Percentiles rank a stretch among this genome's conserved stretches.
These are phyloP conservation scores for Triticum dicoccoides DNA, from an alignment of 176 grass and related monocot species.

Conservation along the genomic window DNA sequence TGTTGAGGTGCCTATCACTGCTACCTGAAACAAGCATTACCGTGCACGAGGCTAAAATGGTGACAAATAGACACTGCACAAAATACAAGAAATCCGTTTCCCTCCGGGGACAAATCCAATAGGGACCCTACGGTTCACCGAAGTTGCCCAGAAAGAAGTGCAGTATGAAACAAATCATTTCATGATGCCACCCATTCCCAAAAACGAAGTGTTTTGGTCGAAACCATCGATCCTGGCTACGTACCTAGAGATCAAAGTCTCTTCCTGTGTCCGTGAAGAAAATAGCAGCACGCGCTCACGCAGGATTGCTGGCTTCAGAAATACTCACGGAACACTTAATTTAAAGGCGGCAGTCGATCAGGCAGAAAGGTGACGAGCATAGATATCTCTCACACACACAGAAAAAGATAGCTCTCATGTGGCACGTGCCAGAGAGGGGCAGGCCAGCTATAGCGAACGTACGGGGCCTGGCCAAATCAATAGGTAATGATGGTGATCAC, in stretches of 20 bases:
- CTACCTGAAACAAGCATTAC: too few relatives aligned
- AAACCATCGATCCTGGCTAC: background rate
- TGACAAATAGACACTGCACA: too few relatives aligned
- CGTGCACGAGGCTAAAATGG: too few relatives aligned
- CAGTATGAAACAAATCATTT: too few relatives aligned
- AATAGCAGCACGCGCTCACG: background rate
- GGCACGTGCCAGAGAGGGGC: conserved; percentile 39
- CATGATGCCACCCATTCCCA: too few relatives aligned
- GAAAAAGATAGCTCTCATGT: background rate
- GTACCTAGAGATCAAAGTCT: background rate
- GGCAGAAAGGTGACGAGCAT: conserved; percentile 6
- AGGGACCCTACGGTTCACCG: too few relatives aligned
- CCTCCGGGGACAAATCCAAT: too few relatives aligned
- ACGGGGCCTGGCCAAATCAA: conserved; percentile 40
- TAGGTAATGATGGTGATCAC: conserved; percentile 61
- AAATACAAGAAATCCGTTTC: too few relatives aligned
- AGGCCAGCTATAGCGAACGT: background rate
- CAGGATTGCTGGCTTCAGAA: background rate
- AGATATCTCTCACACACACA: background rate
- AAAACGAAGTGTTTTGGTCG: too few relatives aligned
- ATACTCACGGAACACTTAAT: background rate
- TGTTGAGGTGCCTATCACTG: too few relatives aligned
- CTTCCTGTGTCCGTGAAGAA: background rate
- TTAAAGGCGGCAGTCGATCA: conserved; percentile 13
- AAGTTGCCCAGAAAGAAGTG: too few relatives aligned